phyloP scores from a whole-genome alignment of 2,329 filamentous ascomycete species.

The Colletotrichum phormii region DNA sequence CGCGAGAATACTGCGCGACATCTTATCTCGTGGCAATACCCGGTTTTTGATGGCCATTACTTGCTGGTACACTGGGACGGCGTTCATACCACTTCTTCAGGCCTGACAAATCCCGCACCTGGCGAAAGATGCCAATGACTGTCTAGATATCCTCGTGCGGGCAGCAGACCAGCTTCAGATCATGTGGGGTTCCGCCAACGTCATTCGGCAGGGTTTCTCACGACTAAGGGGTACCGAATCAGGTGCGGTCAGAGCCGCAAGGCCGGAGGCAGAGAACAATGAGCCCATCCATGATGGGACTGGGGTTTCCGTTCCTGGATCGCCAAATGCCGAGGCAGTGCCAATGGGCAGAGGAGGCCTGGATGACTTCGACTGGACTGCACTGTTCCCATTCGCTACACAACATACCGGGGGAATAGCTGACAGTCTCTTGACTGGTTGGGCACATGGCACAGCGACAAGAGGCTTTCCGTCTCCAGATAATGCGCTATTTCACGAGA shows the following conservation, averaged over 20 bases:
- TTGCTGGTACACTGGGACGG: constrained; percentile 56
- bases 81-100: constrained; percentile 54
- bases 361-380: constrained; percentile 46
- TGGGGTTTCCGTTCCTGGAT: neutral
- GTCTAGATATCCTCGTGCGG: constrained; percentile 46
- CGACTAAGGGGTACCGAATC: constrained; percentile 38
- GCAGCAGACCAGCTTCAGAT: constrained; percentile 46
- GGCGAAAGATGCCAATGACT: constrained; percentile 45
- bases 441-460: constrained; percentile 37
- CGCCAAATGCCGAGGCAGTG: neutral
- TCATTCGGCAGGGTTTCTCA: constrained; percentile 48
- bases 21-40: constrained; percentile 50
- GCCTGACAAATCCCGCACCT: constrained; percentile 48
- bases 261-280: neutral
- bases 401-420: constrained; percentile 44
- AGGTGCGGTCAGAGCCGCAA: neutral
- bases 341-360: neutral
- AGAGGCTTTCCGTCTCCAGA: constrained; percentile 39
- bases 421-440: constrained; percentile 40
- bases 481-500: constrained; percentile 40
- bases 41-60: constrained; percentile 56
- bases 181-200: constrained; percentile 51
- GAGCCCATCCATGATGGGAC: too few relatives aligned
- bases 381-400: constrained; percentile 50
- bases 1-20: constrained; percentile 51